These are phyloP conservation scores for Pulveroboletus ravenelii DNA, from an alignment of 768 basidiomycete genomes.

Conservation along the genomic window DNA sequence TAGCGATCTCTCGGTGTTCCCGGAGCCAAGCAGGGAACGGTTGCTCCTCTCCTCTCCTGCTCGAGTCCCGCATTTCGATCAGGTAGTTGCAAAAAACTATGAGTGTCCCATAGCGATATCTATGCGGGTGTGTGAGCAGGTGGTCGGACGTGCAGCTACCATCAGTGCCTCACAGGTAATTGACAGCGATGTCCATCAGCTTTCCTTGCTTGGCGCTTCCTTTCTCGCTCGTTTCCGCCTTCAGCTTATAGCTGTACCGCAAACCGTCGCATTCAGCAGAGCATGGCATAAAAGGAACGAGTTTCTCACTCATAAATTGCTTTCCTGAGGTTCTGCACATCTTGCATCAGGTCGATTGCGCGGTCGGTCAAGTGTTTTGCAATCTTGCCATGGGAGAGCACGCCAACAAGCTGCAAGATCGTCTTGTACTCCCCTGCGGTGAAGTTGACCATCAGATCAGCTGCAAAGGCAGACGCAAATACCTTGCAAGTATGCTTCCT, in stretches of 20 bases:
- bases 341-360: conserved; percentile 89
- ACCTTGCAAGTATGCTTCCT: conserved; percentile 88
- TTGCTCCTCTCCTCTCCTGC: conserved; percentile 32
- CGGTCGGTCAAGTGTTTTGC: conserved; percentile 88
- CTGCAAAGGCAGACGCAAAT: conserved; percentile 1
- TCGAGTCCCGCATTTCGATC: conserved; percentile 56
- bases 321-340: conserved; percentile 94
- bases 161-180: conserved; percentile 65
- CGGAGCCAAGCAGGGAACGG: conserved; percentile 82
- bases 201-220: conserved; percentile 75
- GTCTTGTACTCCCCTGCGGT: conserved; percentile 92
- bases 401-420: conserved; percentile 89
- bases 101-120: conserved; percentile 84
- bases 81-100: conserved; percentile 96
- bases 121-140: conserved; percentile 25
- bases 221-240: conserved; percentile 76
- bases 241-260: conserved; percentile 76
- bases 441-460: neutral
- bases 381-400: conserved; percentile 85
- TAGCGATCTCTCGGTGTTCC: conserved; percentile 81
- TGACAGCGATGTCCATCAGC: conserved; percentile 70
- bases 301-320: conserved; percentile 85
- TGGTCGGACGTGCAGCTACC: conserved; percentile 3
- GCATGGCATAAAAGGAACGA: neutral
- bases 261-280: conserved; percentile 3